Conservation (phyloP, 352 stramenopile species). For the Pythium rishiriense region DNA sequence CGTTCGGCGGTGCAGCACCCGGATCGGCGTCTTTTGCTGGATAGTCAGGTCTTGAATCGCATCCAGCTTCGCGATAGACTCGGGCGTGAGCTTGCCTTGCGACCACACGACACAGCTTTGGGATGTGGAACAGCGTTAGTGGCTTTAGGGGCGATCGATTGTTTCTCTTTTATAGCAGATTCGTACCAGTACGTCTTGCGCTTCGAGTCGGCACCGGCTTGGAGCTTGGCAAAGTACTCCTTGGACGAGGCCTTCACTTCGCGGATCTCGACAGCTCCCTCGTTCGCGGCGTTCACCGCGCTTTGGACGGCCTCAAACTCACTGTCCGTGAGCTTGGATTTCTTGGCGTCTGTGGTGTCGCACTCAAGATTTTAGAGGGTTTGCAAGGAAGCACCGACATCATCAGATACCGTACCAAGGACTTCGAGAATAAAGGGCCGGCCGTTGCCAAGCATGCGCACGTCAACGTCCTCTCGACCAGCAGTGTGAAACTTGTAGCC, state of each 20-base stretch:
- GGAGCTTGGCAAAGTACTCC: slow-evolving; percentile 77
- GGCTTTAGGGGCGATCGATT: too few species aligned
- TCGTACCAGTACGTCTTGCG: slow-evolving; percentile 86
- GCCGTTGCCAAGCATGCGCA: slow-evolving; percentile 95
- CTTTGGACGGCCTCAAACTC: slow-evolving; percentile 59
- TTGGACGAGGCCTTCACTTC: slow-evolving; percentile 74
- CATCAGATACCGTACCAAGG: slow-evolving; percentile 33
- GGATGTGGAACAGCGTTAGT: too few species aligned
- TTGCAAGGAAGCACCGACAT: background rate
- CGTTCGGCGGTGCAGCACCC: slow-evolving; percentile 97
- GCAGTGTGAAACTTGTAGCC: slow-evolving; percentile 96
- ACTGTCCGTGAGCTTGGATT: slow-evolving; percentile 50
- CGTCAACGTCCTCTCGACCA: slow-evolving; percentile 97
- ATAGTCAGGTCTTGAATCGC: slow-evolving; percentile 86
- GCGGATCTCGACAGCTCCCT: slow-evolving; percentile 81
- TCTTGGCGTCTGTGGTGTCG: slow-evolving; percentile 63
- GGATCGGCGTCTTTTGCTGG: slow-evolving; percentile 96
- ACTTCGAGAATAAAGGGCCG: slow-evolving; percentile 91
- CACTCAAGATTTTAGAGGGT: slow-evolving; percentile 6
- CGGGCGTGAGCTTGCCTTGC: slow-evolving; percentile 52
- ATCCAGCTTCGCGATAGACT: slow-evolving; percentile 72
- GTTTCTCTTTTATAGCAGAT: background rate
- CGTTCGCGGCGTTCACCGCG: slow-evolving; percentile 69
- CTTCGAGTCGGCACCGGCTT: slow-evolving; percentile 84
- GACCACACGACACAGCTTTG: slow-evolving; percentile 80